phyloP scores from a whole-genome alignment of 2,329 filamentous ascomycete species.

The Diaporthe helianthi region DNA sequence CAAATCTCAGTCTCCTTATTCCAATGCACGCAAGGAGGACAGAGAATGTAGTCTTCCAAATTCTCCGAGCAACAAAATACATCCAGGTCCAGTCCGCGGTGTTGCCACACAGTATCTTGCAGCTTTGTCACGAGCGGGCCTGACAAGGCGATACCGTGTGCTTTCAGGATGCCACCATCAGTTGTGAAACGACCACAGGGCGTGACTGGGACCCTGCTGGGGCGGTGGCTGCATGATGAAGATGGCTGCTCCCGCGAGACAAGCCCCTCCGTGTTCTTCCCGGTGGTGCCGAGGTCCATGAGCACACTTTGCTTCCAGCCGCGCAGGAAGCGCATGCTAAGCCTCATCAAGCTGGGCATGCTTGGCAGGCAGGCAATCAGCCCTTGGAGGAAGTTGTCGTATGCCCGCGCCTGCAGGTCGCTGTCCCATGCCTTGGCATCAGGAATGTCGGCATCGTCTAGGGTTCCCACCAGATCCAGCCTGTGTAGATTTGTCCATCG shows the following conservation, averaged over 20 bases:
- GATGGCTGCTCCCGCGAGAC: not conserved
- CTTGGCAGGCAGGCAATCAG: not conserved
- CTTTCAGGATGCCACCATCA: not conserved
- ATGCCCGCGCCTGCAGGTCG: not conserved
- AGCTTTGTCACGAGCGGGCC: not conserved
- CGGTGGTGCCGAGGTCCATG: not conserved
- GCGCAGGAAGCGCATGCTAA: not conserved
- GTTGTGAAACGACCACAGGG: not conserved
- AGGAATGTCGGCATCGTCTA: not conserved
- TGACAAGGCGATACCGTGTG: not conserved
- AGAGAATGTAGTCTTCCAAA: accelerated
- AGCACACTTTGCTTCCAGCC: not conserved
- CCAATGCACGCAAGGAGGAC: not conserved
- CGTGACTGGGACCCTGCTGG: not conserved
- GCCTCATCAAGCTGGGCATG: not conserved
- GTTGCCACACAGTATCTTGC: not conserved
- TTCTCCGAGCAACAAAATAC: not conserved
- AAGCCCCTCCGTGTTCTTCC: not conserved
- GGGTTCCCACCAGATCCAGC: not conserved
- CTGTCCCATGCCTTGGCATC: not conserved
- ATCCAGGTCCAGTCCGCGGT: not conserved
- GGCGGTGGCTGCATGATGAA: accelerated
- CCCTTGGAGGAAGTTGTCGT: not conserved
- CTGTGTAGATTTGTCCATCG: not conserved
- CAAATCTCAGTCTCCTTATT: not conserved